A percentile compares a stretch with the other conserved stretches of the same genome.
Conservation (phyloP, 2,329 filamentous ascomycete species). For the Xylaria polymorpha region DNA sequence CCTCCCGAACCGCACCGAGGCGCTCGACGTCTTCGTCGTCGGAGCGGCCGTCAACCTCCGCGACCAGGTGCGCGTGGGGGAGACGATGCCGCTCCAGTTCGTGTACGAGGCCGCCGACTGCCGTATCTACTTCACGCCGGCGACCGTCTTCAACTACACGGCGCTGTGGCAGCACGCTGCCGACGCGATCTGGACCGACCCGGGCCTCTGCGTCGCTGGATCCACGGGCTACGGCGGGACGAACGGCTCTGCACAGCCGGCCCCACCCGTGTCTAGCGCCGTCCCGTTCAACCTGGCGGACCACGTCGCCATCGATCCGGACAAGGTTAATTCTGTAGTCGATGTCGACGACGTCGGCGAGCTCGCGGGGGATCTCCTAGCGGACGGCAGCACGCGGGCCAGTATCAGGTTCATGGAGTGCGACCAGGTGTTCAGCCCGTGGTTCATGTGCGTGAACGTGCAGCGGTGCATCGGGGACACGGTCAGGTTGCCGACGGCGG, state of each 20-base stretch:
- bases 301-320: conserved; percentile 13
- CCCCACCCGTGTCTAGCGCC: conserved; percentile 8
- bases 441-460: background rate
- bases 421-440: too few species aligned
- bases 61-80: conserved; percentile 42
- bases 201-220: conserved; percentile 30
- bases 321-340: background rate
- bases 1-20: conserved; percentile 37
- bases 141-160: conserved; percentile 63
- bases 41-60: conserved; percentile 43
- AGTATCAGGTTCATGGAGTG: conserved; percentile 1
- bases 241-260: background rate
- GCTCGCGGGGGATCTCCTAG: conserved; percentile 21
- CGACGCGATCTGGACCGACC: conserved; percentile 36
- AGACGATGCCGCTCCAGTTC: conserved; percentile 65
- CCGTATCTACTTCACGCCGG: conserved; percentile 67
- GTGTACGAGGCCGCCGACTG: conserved; percentile 70
- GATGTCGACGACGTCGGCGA: conserved; percentile 19
- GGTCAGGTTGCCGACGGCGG: background rate
- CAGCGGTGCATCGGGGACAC: background rate
- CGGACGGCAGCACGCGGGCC: background rate
- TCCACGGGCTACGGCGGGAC: conserved; percentile 35
- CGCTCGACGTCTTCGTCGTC: conserved; percentile 32
- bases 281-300: conserved; percentile 17
- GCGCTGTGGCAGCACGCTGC: conserved; percentile 64